Evolutionary conservation across 495 filamentous ascomycete genomes (phyloP), one percentile per base, ranked within the genome.

Genomic region (Penicillium silybi): DNA sequence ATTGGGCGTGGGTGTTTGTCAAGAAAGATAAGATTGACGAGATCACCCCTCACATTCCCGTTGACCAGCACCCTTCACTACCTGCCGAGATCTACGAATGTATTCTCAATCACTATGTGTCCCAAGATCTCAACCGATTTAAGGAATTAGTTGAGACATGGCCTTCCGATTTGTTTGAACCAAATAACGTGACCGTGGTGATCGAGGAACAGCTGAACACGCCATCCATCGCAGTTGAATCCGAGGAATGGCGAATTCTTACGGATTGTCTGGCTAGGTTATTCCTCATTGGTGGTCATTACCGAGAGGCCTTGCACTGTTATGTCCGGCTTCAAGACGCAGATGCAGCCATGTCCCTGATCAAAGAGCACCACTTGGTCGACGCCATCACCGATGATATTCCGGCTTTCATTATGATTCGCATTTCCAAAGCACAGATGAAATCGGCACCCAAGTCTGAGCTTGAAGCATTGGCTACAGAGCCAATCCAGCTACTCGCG

Each of bases 241-340:
- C 83, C 11, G 78, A 88, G 17, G 88, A 95, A 53, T 97, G 92
- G 91, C 82, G 80, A 13, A 86, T 90, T 43, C 75, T 97, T 17
- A 85, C 86, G 66, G 85, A 90, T 56, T 83, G 85, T 58, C 77
- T 97, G 26, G 92, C 89, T 19, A 92, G 84, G 57, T 78, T 97
- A 7, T 87, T 89, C 61, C 77, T 97, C 44, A 86, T 86, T 17
- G 84, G 82, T 53, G 86, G 88, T 1, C 86, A 88, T 40, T 85
- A 87, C 46, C 77, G 84, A 50, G 90, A 96, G 63, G 93, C 93
- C 1, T 71, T 98, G 32, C 83, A 78, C 53, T 93, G 87, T 68
- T 96, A 92, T 65, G 93, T 97, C 60, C 85, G 79, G 34, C 77
- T 96, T 10, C 90, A 96, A 62, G 89, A 97, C 75, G 93, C 88